phyloP scores from a whole-genome alignment of 2,329 filamentous ascomycete species.

The Orbilia javanica region DNA sequence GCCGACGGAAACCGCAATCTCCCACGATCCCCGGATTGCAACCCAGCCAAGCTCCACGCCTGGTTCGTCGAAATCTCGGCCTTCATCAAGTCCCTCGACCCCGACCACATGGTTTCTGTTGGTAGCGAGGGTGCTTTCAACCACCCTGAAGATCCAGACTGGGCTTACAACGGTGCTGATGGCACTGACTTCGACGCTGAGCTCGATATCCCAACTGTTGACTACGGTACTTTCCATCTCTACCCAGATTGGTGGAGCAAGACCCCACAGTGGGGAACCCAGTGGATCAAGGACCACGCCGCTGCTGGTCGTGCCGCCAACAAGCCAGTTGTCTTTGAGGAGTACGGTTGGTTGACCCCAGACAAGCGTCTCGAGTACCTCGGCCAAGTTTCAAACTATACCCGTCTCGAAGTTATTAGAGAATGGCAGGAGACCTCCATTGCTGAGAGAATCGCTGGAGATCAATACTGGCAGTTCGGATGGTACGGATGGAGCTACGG shows the following conservation, averaged over 20 bases:
- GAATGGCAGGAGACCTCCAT: constrained; percentile 69
- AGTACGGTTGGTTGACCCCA: constrained; percentile 71
- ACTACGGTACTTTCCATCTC: constrained; percentile 71
- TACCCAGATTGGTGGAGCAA: constrained; percentile 72
- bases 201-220: constrained; percentile 68
- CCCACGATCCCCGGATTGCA: constrained; percentile 66
- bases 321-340: constrained; percentile 72
- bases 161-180: constrained; percentile 66
- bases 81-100: constrained; percentile 70
- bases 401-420: constrained; percentile 67
- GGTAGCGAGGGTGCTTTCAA: constrained; percentile 67
- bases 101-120: constrained; percentile 70
- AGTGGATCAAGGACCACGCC: constrained; percentile 72
- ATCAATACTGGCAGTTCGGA: constrained; percentile 73
- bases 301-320: constrained; percentile 65
- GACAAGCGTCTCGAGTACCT: constrained; percentile 68
- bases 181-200: constrained; percentile 71
- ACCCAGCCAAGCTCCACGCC: constrained; percentile 66
- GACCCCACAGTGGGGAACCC: constrained; percentile 68
- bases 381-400: constrained; percentile 66
- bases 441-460: constrained; percentile 68
- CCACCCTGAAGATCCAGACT: constrained; percentile 62
- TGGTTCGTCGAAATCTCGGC: constrained; percentile 72
- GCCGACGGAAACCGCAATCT: constrained; percentile 68
- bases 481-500: constrained; percentile 70